Base-by-base conservation (phyloP, 495 filamentous ascomycete species). In the Symbiotaphrina buchneri region DNA sequence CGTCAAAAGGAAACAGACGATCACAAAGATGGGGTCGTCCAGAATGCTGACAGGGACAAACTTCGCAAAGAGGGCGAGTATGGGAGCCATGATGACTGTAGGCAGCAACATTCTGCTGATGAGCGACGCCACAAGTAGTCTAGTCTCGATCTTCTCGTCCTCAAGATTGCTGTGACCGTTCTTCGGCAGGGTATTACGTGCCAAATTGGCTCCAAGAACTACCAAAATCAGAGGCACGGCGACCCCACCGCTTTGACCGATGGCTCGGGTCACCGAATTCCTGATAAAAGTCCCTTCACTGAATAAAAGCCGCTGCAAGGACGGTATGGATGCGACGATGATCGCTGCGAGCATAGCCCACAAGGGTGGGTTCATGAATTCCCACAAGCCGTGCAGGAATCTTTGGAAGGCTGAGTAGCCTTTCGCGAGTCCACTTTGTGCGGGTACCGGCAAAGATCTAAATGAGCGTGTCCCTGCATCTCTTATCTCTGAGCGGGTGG, bases 281-380 rank as follows among this genome's bases (percentile, higher is more conserved):
- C 76, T 71, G 36, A 97, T 55, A 41, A 97, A 94, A 3, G 82
- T 80, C 17, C 84, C 87, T 10, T 78, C 69, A 28, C 69, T 58
- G 55, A 94, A 97, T 57, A 97, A 95, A 10, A 83, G 53, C 18
- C 54, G 53, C 47, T 97, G 84, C 2, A 95, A 60, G 2, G 58
- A 47, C 0, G 87, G 90, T n/a, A 94, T 64, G 2, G 81, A 91
- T 18, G 90, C 87, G 4, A 95, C 74, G 33, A 94, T 47, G 33
- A 95, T 73, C 11, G 90, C 76, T 13, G 67, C 52, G 1, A 95
- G 58, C 85, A 97, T 95, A 6, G 87, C 85, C 81, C 84, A 95
- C 1, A 97, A 68, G 0, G 87, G 90, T 4, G 87, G 85, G 51
- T 95, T 97, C 87, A 97, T 95, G 50, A 93, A 87, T 21, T 75